Base-by-base conservation (phyloP, 2,329 filamentous ascomycete genomes). In the Colletotrichum musicola region DNA sequence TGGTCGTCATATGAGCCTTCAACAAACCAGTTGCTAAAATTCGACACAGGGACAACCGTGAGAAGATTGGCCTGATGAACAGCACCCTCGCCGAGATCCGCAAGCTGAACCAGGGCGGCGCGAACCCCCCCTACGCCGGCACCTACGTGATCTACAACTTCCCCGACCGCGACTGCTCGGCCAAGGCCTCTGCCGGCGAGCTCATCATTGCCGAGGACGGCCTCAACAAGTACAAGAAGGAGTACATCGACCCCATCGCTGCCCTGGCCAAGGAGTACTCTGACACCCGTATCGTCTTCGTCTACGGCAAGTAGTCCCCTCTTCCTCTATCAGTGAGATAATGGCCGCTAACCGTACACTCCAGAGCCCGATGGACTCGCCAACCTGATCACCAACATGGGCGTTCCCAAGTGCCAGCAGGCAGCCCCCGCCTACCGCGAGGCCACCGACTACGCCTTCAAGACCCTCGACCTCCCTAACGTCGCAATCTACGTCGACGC, bases 401-500 rank as follows among this genome's bases (percentile, higher is more conserved):
- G 69, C 55, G 70, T 77, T 38, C 50, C 73, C 42, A 77, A 76
- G 62, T 80, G 79, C 71, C 38, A 73, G 38, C 56, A 59, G 38
- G 74, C 78, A 16, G 73, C 73, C 6, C 54, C 72, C 12, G 70
- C 74, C 14, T 80, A 80, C 70, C 73, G 76, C 60, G 71, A 72
- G 12, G 72, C 75, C 61, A 76, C 77, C 18, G 75, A 74, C 42
- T 80, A 80, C 67, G 79, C 78, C 18, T 58, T 80, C 62, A 74
- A 74, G 71, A 71, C 74, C 4, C 75, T 80, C 47, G 76, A 79
- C 67, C 72, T 80, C 30, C 76, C 77, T 54, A 80, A 81, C 63
- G 78, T 80, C 53, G 71, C 74, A 60, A 77, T 80, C 73, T 80
- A 81, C 72, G 71, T 80, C 60, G 79, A 81, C 69, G 78, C 76